Conservation (phyloP, 306 rosid genomes). For the Begonia loranthoides region DNA sequence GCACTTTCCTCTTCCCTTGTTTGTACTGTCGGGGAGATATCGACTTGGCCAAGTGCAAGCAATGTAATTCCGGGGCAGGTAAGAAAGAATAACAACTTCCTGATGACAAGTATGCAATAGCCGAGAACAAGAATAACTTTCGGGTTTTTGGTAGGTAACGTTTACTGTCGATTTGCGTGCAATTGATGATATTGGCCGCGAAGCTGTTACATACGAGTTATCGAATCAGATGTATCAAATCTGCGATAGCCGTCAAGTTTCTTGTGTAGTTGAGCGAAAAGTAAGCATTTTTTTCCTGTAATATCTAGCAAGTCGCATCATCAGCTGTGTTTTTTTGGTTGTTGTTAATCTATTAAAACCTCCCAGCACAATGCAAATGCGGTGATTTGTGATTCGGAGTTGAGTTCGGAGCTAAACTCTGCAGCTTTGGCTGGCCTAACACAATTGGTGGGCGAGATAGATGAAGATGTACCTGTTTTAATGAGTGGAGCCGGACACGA, state of each 20-base stretch:
- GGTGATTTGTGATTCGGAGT: constrained; percentile 58
- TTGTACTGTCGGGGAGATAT: constrained; percentile 93
- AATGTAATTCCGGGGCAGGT: constrained; percentile 99
- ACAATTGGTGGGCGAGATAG: constrained; percentile 59
- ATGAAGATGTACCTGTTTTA: constrained; percentile 52
- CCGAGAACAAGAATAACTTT: constrained; percentile 4
- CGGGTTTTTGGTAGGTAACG: constrained; percentile 49
- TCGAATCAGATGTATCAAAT: constrained; percentile 56
- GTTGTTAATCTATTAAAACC: no score
- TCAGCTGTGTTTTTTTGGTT: no score
- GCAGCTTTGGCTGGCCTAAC: constrained; percentile 55
- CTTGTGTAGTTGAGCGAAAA: constrained; percentile 71
- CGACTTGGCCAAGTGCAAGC: constrained; percentile 99
- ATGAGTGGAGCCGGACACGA: constrained; percentile 99
- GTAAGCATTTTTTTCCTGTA: constrained; percentile 19
- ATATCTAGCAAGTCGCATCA: not conserved
- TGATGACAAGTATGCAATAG: constrained; percentile 1
- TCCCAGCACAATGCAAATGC: constrained; percentile 88
- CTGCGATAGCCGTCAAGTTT: constrained; percentile 76
- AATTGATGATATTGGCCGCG: constrained; percentile 77
- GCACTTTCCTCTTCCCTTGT: constrained; percentile 85
- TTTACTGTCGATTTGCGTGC: constrained; percentile 85
- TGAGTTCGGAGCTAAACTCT: constrained; percentile 62
- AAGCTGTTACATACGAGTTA: constrained; percentile 67
- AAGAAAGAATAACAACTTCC: constrained; percentile 14